Conservation (phyloP, 169 alveolate genomes). For the Cryptosporidium sp. region DNA sequence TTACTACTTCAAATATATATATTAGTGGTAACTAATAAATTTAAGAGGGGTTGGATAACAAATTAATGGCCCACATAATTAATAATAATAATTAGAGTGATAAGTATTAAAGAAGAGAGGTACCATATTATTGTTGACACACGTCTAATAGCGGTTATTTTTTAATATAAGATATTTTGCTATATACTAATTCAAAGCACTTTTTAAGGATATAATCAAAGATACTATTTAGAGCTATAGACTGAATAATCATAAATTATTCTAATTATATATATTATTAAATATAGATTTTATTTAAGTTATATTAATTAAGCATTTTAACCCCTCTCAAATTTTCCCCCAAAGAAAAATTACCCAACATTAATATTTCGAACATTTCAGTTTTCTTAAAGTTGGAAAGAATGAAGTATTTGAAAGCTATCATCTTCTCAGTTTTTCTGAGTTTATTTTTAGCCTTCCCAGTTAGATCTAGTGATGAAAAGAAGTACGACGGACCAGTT, state of each 20-base stretch:
- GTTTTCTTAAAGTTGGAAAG: constrained; percentile 32
- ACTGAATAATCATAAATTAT: background rate
- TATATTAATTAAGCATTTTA: background rate
- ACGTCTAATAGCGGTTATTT: constrained; percentile 33
- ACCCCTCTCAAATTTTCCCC: constrained; percentile 38
- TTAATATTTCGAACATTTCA: background rate
- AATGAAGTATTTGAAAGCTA: constrained; percentile 17
- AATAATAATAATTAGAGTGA: background rate
- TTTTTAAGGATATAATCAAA: background rate
- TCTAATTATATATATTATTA: background rate
- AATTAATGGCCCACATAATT: constrained; percentile 4
- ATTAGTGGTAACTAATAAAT: background rate
- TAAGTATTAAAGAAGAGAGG: background rate
- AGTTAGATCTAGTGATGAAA: constrained; percentile 31
- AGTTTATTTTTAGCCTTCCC: constrained; percentile 33
- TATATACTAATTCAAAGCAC: background rate
- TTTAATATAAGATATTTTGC: background rate
- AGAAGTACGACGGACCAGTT: constrained; percentile 92
- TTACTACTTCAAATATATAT: too few relatives aligned
- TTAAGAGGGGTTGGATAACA: constrained; percentile 8
- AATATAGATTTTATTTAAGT: too few relatives aligned
- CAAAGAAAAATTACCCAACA: constrained; percentile 9
- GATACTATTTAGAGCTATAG: constrained; percentile 17
- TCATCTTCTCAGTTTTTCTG: constrained; percentile 21
- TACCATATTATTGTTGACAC: background rate